These are phyloP conservation scores for Trichophyton simii DNA, from an alignment of 2,329 filamentous ascomycete genomes.

Conservation along the genomic window DNA sequence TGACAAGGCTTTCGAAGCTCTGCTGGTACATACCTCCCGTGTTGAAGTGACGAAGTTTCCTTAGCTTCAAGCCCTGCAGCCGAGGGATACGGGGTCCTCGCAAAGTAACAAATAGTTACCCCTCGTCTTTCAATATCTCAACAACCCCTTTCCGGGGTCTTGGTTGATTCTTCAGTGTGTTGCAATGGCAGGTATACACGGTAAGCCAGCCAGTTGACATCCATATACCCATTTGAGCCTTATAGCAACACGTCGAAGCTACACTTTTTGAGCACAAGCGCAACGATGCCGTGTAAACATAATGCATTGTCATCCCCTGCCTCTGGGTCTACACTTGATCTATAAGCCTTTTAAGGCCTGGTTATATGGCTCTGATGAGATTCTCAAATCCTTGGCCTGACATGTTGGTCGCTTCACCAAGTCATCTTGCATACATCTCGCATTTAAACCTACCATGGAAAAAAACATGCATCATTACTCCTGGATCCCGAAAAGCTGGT, in stretches of 20 bases:
- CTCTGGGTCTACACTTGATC: neutral
- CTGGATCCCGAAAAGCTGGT: neutral
- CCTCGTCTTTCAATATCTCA: neutral
- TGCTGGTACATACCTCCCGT: neutral
- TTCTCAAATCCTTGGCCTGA: neutral
- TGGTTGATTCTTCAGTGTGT: neutral
- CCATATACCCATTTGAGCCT: slow-evolving; percentile 1
- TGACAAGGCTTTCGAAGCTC: neutral
- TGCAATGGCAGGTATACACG: neutral
- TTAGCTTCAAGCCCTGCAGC: neutral
- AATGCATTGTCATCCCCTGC: neutral
- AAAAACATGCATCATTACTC: neutral
- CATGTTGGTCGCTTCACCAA: neutral
- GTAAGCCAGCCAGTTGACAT: slow-evolving; percentile 1
- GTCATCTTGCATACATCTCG: neutral
- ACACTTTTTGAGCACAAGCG: neutral
- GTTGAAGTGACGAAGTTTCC: neutral
- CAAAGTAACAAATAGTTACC: neutral
- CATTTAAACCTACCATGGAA: neutral
- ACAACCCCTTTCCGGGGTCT: neutral
- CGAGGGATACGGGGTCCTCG: neutral
- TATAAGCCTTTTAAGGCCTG: neutral
- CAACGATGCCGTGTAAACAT: neutral
- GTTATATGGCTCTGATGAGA: neutral
- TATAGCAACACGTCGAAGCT: neutral